phyloP scores from a whole-genome alignment of 371 early-diverging fungal species.

The Lichtheimia corymbifera region DNA sequence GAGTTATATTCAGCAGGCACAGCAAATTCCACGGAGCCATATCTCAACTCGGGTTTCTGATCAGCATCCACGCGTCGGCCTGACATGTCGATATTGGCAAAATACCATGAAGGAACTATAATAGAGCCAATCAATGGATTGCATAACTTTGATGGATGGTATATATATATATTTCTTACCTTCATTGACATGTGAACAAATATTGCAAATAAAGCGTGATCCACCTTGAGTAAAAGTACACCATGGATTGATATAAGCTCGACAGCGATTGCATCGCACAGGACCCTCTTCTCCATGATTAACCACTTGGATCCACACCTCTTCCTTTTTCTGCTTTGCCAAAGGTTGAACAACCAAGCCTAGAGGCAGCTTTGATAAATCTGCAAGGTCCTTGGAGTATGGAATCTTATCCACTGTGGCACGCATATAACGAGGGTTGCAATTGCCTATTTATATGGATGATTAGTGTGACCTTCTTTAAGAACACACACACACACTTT shows the following conservation, averaged over 20 bases:
- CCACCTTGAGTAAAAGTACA: slow-evolving; percentile 91
- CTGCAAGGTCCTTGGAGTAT: slow-evolving; percentile 78
- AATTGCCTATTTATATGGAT: slow-evolving; percentile 64
- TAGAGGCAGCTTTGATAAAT: slow-evolving; percentile 79
- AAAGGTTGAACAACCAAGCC: slow-evolving; percentile 93
- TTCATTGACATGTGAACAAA: slow-evolving; percentile 87
- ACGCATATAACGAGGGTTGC: slow-evolving; percentile 91
- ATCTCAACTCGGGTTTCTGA: slow-evolving; percentile 87
- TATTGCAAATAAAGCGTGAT: slow-evolving; percentile 86
- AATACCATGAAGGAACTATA: slow-evolving; percentile 84
- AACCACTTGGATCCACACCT: slow-evolving; percentile 83
- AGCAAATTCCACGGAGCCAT: slow-evolving; percentile 91
- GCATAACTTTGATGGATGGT: background rate
- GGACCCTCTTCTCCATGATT: slow-evolving; percentile 93
- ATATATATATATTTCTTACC: slow-evolving; percentile 39
- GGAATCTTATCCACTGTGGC: slow-evolving; percentile 90
- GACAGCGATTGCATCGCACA: slow-evolving; percentile 89
- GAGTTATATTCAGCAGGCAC: slow-evolving; percentile 78
- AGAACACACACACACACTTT: background rate
- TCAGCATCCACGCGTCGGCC: slow-evolving; percentile 89
- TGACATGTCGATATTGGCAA: slow-evolving; percentile 93
- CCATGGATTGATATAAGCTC: slow-evolving; percentile 93
- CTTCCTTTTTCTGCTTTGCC: slow-evolving; percentile 74
- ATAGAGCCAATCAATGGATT: background rate
- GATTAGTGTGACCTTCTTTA: background rate